Conservation (phyloP, 441 rosid genomes). For the Breynia disticha region DNA sequence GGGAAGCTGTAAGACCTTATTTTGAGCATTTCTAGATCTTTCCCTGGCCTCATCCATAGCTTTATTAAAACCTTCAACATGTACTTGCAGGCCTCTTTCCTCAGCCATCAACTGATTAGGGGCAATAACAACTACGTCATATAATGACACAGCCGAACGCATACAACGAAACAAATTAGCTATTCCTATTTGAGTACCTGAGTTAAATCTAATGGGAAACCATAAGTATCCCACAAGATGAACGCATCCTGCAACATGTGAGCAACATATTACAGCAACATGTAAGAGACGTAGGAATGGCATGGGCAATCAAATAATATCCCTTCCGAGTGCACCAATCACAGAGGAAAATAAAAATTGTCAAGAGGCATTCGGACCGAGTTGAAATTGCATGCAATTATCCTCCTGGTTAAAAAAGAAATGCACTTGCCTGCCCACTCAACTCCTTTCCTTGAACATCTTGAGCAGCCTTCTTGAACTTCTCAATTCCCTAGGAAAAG, state of each 20-base stretch:
- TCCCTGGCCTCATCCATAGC: slow-evolving; percentile 97
- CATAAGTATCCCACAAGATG: slow-evolving; percentile 92
- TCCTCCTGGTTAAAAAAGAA: neutral
- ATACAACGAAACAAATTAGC: slow-evolving; percentile 5
- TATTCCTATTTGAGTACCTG: slow-evolving; percentile 38
- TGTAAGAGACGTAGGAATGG: slow-evolving; percentile 3
- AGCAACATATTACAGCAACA: too few species aligned
- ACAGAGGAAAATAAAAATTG: neutral
- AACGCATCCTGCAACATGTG: slow-evolving; percentile 74
- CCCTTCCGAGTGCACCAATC: neutral
- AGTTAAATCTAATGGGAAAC: slow-evolving; percentile 94
- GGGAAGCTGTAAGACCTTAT: slow-evolving; percentile 38
- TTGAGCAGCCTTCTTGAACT: slow-evolving; percentile 82
- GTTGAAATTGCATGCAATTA: neutral
- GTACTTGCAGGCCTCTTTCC: slow-evolving; percentile 80
- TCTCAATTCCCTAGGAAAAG: slow-evolving; percentile 79
- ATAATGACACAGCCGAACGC: slow-evolving; percentile 6
- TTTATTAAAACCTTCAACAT: slow-evolving; percentile 64
- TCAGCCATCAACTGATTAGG: slow-evolving; percentile 81
- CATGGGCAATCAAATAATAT: neutral
- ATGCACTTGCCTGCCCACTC: slow-evolving; percentile 59
- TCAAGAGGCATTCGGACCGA: neutral
- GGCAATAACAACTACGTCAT: slow-evolving; percentile 13
- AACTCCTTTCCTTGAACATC: slow-evolving; percentile 64
- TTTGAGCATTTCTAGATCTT: slow-evolving; percentile 87